Evolutionary conservation across 148 eudicot genomes (phyloP).

Genomic region (Cornus florida): DNA sequence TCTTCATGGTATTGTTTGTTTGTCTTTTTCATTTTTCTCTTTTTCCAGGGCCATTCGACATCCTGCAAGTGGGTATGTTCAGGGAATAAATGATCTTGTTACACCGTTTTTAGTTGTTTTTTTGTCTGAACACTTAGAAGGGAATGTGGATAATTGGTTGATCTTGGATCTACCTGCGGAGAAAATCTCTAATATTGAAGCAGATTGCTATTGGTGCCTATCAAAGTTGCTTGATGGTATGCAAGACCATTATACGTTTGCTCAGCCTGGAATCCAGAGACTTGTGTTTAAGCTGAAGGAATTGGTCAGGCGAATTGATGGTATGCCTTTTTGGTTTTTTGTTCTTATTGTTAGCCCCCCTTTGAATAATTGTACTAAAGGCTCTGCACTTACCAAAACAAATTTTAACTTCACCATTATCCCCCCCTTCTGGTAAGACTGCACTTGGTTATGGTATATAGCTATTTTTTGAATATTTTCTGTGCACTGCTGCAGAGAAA

Average conservation of each 20-base stretch:
- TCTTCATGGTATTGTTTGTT: not conserved
- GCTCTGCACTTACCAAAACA: not conserved
- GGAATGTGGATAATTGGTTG: slow-evolving; percentile 72
- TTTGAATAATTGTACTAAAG: not conserved
- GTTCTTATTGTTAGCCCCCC: not conserved
- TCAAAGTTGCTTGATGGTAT: slow-evolving; percentile 93
- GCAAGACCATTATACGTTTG: slow-evolving; percentile 99
- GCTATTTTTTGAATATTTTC: not conserved
- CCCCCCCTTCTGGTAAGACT: too few species aligned
- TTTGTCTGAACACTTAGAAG: slow-evolving; percentile 83
- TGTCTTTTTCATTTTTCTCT: not conserved
- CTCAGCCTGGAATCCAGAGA: slow-evolving; percentile 98
- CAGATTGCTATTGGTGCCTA: slow-evolving; percentile 95
- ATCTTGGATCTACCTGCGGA: slow-evolving; percentile 56
- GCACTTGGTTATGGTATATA: too few species aligned
- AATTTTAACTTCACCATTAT: too few species aligned
- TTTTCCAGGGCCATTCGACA: slow-evolving; percentile 93
- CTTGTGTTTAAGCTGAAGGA: slow-evolving; percentile 97
- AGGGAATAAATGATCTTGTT: slow-evolving; percentile 96
- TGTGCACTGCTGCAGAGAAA: not conserved
- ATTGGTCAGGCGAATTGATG: slow-evolving; percentile 86
- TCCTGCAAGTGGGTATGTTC: slow-evolving; percentile 99
- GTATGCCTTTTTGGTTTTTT: slow-evolving; percentile 32
- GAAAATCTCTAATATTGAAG: slow-evolving; percentile 71
- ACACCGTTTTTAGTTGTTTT: slow-evolving; percentile 95